Evolutionary conservation across 2,329 filamentous ascomycete species (phyloP).

Genomic region (Alternaria rosae): DNA sequence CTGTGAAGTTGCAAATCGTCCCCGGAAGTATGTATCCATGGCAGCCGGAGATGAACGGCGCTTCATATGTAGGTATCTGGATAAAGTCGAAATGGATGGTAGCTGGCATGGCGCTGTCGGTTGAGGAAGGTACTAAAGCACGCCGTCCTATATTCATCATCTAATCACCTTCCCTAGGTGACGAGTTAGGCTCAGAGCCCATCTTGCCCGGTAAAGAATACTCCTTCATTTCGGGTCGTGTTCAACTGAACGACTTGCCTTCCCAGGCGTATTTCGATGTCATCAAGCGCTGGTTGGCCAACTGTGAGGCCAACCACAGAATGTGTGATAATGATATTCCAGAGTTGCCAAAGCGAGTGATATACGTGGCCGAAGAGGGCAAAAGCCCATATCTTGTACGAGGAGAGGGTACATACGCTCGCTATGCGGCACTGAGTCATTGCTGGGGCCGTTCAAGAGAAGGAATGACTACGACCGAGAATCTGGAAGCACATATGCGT

Average conservation of each 20-base stretch:
- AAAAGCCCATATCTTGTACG: not conserved
- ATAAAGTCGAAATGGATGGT: fast-evolving
- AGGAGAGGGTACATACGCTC: not conserved
- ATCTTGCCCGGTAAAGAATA: not conserved
- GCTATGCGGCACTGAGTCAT: not conserved
- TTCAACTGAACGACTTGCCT: not conserved
- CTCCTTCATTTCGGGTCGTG: not conserved
- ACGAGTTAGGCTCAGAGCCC: not conserved
- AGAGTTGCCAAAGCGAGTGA: not conserved
- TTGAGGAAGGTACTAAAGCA: not conserved
- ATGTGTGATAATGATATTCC: fast-evolving
- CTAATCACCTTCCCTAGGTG: not conserved
- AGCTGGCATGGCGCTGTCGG: not conserved
- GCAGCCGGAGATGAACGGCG: not conserved
- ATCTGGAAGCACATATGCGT: not conserved
- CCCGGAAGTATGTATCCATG: fast-evolving
- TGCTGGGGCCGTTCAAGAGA: not conserved
- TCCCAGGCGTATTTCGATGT: not conserved
- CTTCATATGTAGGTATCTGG: not conserved
- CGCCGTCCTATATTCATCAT: fast-evolving
- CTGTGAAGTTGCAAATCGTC: not conserved
- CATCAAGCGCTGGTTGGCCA: not conserved
- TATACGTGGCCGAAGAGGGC: not conserved
- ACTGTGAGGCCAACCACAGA: not conserved
- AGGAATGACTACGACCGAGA: not conserved